Evolutionary conservation across 1,284 basidiomycete genomes (phyloP).

Genomic region (Mycena sp.): DNA sequence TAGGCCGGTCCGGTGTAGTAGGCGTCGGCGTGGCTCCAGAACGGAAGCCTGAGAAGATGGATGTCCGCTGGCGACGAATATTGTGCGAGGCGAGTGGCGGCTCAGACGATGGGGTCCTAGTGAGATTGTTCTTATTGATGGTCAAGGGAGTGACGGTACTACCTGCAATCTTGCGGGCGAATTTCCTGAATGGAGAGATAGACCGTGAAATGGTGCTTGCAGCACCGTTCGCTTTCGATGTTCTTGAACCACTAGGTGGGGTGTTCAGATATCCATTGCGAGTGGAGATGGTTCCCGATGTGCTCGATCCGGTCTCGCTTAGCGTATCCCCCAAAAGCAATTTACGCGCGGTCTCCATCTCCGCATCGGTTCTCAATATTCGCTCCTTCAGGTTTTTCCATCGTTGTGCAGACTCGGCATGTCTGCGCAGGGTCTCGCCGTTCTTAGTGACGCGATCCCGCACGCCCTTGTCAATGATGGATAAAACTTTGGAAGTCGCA

Average conservation of each 20-base stretch:
- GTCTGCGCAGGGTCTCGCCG: slow-evolving; percentile 89
- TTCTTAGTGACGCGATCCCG: slow-evolving; percentile 93
- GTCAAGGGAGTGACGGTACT: slow-evolving; percentile 59
- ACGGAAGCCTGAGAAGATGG: slow-evolving; percentile 62
- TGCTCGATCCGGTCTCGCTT: slow-evolving; percentile 76
- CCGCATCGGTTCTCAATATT: slow-evolving; percentile 80
- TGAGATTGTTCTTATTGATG: slow-evolving; percentile 50
- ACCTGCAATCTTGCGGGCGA: slow-evolving; percentile 73
- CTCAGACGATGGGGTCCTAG: slow-evolving; percentile 62
- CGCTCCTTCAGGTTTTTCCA: slow-evolving; percentile 84
- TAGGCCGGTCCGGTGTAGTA: slow-evolving; percentile 62
- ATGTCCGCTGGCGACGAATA: slow-evolving; percentile 65
- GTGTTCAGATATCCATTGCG: slow-evolving; percentile 70
- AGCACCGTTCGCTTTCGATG: slow-evolving; percentile 55
- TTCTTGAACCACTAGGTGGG: slow-evolving; percentile 59
- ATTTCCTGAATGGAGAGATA: slow-evolving; percentile 79
- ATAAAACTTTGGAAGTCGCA: slow-evolving; percentile 91
- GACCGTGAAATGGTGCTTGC: slow-evolving; percentile 71
- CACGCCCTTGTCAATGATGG: slow-evolving; percentile 92
- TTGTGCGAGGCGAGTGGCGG: slow-evolving; percentile 47
- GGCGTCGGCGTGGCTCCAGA: slow-evolving; percentile 54
- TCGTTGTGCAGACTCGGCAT: slow-evolving; percentile 84
- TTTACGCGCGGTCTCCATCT: slow-evolving; percentile 80
- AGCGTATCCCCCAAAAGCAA: slow-evolving; percentile 65
- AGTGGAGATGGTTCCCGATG: slow-evolving; percentile 59